These are phyloP conservation scores for Alternaria dauci DNA, from an alignment of 2,329 filamentous ascomycete species.

Conservation along the genomic window DNA sequence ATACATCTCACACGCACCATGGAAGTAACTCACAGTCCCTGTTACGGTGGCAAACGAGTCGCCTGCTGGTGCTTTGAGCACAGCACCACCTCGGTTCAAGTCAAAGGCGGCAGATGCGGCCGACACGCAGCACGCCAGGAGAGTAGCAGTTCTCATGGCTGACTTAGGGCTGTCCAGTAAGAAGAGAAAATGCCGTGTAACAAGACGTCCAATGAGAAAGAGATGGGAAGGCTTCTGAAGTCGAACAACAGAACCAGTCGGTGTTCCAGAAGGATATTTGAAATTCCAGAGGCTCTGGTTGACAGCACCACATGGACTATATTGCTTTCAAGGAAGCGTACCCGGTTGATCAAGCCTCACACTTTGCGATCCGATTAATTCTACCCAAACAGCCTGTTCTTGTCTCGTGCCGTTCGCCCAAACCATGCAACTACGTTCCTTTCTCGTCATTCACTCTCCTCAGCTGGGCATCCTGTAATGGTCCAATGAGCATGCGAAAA, in stretches of 20 bases:
- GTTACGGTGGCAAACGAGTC: slow-evolving; percentile 33
- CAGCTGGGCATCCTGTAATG: neutral
- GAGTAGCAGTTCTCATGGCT: slow-evolving; percentile 23
- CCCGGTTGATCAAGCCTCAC: slow-evolving; percentile 17
- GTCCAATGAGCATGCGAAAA: slow-evolving; percentile 9
- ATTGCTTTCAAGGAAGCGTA: slow-evolving; percentile 19
- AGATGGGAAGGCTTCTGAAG: neutral
- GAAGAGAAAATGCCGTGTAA: neutral
- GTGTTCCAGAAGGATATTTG: slow-evolving; percentile 13
- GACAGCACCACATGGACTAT: slow-evolving; percentile 18
- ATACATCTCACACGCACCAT: neutral
- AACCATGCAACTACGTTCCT: neutral
- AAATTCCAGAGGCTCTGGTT: slow-evolving; percentile 8
- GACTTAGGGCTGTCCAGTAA: neutral
- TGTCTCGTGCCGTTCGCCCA: slow-evolving; percentile 5
- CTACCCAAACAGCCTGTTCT: slow-evolving; percentile 1
- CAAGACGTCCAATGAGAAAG: slow-evolving; percentile 6
- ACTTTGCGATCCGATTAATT: neutral
- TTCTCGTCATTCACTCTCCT: neutral
- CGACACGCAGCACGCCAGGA: slow-evolving; percentile 23
- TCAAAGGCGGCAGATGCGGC: slow-evolving; percentile 33
- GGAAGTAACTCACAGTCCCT: slow-evolving; percentile 20
- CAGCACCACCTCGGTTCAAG: slow-evolving; percentile 33
- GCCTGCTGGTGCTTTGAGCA: slow-evolving; percentile 36
- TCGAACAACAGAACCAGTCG: slow-evolving; percentile 4